These are phyloP conservation scores for Harringtonia aguacate DNA, from an alignment of 2,329 filamentous ascomycete species.

Conservation along the genomic window DNA sequence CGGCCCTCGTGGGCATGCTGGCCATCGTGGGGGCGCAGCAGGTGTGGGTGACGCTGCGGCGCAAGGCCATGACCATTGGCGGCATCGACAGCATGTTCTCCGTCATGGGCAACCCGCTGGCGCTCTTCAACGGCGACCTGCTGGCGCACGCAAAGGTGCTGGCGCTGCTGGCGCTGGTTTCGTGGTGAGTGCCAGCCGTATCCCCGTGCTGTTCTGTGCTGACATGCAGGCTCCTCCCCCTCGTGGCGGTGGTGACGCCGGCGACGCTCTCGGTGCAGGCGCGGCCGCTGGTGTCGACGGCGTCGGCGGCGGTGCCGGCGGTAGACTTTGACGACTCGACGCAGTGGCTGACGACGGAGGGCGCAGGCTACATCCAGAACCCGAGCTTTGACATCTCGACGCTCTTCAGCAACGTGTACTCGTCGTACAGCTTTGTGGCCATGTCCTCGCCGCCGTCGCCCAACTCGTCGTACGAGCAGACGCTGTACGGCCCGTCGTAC, in stretches of 20 bases:
- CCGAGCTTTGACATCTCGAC: constrained; percentile 1
- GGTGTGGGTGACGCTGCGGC: constrained; percentile 6
- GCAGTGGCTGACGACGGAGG: background rate
- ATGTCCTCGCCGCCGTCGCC: background rate
- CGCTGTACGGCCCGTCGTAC: constrained; percentile 7
- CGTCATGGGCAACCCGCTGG: constrained; percentile 2
- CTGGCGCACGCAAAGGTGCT: constrained; percentile 5
- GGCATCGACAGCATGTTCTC: constrained; percentile 6
- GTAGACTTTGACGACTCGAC: constrained; percentile 1
- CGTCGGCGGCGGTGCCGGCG: background rate
- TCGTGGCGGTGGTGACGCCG: constrained; percentile 6
- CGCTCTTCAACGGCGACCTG: background rate
- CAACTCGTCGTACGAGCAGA: constrained; percentile 7
- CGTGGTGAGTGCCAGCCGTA: constrained; percentile 5
- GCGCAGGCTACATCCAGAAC: background rate
- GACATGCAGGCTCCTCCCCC: background rate
- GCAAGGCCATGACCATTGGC: constrained; percentile 1
- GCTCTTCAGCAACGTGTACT: constrained; percentile 5
- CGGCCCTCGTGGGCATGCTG: background rate
- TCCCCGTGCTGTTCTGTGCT: too few relatives aligned
- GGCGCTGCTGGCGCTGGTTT: background rate
- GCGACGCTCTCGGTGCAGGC: constrained; percentile 3
- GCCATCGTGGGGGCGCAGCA: constrained; percentile 4
- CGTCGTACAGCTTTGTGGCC: constrained; percentile 1
- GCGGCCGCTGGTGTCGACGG: background rate